phyloP scores from a whole-genome alignment of 2,329 filamentous ascomycete species.

The Penicillium expansum region DNA sequence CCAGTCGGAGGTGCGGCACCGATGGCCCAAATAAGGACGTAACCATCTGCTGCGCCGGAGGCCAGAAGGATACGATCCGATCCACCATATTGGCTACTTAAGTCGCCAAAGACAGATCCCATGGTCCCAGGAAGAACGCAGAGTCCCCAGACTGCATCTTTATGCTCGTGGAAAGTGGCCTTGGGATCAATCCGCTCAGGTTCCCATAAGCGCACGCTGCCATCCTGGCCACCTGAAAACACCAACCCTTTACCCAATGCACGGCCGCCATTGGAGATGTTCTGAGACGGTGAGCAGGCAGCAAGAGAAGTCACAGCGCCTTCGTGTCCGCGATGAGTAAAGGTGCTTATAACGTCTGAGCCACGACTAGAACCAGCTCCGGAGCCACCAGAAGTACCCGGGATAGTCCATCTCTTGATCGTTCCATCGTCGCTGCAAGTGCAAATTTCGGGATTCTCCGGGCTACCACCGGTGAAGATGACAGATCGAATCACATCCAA shows the following conservation, averaged over 20 bases:
- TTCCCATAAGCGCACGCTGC: constrained; percentile 93
- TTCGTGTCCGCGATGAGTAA: constrained; percentile 91
- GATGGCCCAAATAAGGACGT: constrained; percentile 90
- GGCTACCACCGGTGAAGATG: constrained; percentile 94
- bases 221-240: constrained; percentile 94
- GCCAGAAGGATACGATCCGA: constrained; percentile 85
- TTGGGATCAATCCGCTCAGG: constrained; percentile 91
- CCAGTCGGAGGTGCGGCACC: constrained; percentile 79
- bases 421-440: constrained; percentile 93
- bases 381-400: constrained; percentile 68
- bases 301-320: constrained; percentile 84
- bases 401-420: constrained; percentile 95
- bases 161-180: constrained; percentile 88
- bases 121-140: constrained; percentile 85
- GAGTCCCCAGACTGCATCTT: constrained; percentile 92
- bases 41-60: constrained; percentile 86
- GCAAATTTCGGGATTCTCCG: constrained; percentile 89
- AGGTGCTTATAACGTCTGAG: constrained; percentile 87
- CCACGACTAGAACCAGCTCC: constrained; percentile 64
- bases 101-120: constrained; percentile 73
- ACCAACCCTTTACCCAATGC: constrained; percentile 95
- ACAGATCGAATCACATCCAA: constrained; percentile 90
- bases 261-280: constrained; percentile 83
- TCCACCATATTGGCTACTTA: constrained; percentile 69
- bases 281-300: constrained; percentile 81